Percentiles rank a stretch among this genome's conserved stretches.
phyloP scores from a whole-genome alignment of 2,329 filamentous ascomycete genomes.

The Alternaria triticimaculans region DNA sequence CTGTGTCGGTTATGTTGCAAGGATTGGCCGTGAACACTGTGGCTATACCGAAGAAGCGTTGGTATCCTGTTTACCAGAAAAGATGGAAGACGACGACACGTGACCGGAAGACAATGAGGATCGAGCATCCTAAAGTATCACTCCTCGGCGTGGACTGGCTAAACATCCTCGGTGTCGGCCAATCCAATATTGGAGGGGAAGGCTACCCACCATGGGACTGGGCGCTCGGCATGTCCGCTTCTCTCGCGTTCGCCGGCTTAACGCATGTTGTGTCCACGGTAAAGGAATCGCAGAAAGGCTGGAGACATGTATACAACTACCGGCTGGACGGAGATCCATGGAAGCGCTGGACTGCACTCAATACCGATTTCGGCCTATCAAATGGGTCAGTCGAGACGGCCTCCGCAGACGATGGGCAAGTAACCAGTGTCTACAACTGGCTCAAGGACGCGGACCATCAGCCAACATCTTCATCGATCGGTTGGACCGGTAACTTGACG shows the following conservation, averaged over 20 bases:
- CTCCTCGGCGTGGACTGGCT: background rate
- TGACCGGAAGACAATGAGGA: background rate
- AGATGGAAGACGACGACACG: background rate
- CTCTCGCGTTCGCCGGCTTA: background rate
- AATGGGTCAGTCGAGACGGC: background rate
- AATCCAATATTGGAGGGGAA: background rate
- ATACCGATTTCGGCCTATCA: background rate
- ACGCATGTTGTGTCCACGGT: background rate
- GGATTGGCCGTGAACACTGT: conserved; percentile 10
- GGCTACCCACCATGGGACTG: background rate
- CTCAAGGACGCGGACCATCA: background rate
- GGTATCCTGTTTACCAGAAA: conserved; percentile 1
- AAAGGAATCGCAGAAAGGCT: background rate
- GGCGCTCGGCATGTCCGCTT: conserved; percentile 4
- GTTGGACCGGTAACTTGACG: conserved; percentile 4
- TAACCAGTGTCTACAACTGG: conserved; percentile 1
- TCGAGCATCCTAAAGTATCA: conserved; percentile 2
- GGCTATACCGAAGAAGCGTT: conserved; percentile 10
- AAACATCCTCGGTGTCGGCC: background rate
- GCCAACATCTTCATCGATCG: background rate
- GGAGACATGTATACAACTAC: background rate
- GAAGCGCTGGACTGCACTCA: conserved; percentile 5
- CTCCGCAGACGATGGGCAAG: background rate
- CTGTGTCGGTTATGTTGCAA: conserved; percentile 5
- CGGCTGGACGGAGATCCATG: background rate